Evolutionary conservation across 2,329 filamentous ascomycete genomes (phyloP), one percentile per base, ranked within the genome.

Genomic region (Daldinia eschscholtzii): DNA sequence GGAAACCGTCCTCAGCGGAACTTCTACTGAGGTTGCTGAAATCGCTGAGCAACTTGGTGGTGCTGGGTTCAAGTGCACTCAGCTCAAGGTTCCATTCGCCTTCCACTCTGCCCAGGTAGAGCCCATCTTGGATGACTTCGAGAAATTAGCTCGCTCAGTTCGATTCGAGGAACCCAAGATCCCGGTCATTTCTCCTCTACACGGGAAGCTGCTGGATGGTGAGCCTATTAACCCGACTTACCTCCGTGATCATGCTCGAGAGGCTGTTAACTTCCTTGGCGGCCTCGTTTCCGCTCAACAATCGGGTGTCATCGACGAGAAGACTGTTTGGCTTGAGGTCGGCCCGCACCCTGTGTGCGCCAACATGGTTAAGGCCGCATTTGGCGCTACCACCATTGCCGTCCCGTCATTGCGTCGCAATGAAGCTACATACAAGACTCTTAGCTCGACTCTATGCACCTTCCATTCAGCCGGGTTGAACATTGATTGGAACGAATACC

Each of bases 301-400:
- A 57, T 81, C 84, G n/a, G 86, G 85, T 67, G 79, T 85, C 15
- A 87, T 92, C 53, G 85, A 90, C 69, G 87, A 89, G 70, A 88
- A 89, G 80, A 91, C 90, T 5, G 84, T 89, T 33, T 93, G 88
- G 87, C 81, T 94, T 63, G 92, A 94, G 77, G 81, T 93, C 70
- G 92, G 92, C n/a, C 91, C 91, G 41, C 89, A 93, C 74, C 90
- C 91, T 0, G 87, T 93, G 13, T 91, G 88, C 78, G 85, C 86
- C 50, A 86, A 86, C 66, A 89, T 93, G 85, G 85, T 93, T 71
- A 91, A 90, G 81, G 85, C 87, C 15, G 88, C 86, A 4, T 84
- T 92, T 61, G 86, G 86, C 28, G 79, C 81, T 5, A 80, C 83
- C 9, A 86, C 85, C 28, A 82, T 86, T 44, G 85, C 87, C 13